Percentiles rank a stretch among this genome's conserved stretches.
Evolutionary conservation across 73 alveolate genomes (phyloP).

Genomic region (Blepharisma japonicum): DNA sequence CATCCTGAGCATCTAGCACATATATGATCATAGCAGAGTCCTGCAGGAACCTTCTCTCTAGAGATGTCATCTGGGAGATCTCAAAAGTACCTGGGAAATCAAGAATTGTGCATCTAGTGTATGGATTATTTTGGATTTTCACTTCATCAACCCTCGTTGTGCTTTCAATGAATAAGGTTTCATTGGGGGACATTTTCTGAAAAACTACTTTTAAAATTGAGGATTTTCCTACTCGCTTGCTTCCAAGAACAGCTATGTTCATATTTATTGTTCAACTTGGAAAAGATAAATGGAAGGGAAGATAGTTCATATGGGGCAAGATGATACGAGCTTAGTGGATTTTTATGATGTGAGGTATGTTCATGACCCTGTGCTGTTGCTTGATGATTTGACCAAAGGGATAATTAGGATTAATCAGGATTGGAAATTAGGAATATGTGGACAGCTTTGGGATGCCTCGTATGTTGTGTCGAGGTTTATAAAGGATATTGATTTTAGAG

Average conservation of each 20-base stretch:
- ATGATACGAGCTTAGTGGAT: no score
- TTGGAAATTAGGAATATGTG: constrained; percentile 15
- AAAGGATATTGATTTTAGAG: neutral
- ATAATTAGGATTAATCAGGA: neutral
- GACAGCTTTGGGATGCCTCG: constrained; percentile 13
- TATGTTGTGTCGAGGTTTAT: constrained; percentile 3
- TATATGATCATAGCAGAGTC: constrained; percentile 83
- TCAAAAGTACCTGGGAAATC: constrained; percentile 91
- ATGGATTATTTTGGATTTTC: constrained; percentile 78
- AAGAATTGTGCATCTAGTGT: constrained; percentile 73
- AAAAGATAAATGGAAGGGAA: no score
- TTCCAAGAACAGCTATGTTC: constrained; percentile 25
- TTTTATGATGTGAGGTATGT: no score
- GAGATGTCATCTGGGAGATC: constrained; percentile 63
- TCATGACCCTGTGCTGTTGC: no score
- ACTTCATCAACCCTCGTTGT: constrained; percentile 76
- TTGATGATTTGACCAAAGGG: neutral
- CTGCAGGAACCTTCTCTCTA: constrained; percentile 65
- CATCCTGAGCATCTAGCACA: constrained; percentile 87
- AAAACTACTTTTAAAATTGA: constrained; percentile 86
- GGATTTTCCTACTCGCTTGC: constrained; percentile 76
- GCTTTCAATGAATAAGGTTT: constrained; percentile 82
- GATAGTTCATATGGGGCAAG: no score
- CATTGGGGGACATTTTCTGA: constrained; percentile 86
- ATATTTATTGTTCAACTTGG: neutral